Evolutionary conservation across 1,139 yeast species (phyloP), one percentile per base, ranked within the genome.

Genomic region (Magnusiomyces tetraspermus): DNA sequence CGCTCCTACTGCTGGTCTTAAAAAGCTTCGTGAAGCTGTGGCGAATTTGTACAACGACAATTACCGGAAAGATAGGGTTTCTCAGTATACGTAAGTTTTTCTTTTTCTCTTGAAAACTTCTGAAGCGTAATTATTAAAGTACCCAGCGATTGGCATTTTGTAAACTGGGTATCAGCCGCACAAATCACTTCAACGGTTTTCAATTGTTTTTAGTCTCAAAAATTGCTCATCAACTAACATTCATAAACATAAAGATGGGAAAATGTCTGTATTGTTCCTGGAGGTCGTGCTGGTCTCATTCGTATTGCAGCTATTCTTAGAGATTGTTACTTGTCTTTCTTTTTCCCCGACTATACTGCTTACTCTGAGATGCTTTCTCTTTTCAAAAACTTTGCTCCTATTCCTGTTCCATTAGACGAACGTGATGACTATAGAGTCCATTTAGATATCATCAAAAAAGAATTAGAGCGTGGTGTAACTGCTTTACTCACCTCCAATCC

Each of bases 301-400:
- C 74, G 86, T 65, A 80, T 80, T 59, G 86, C 86, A 26, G 79
- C 85, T 11, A 79, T 81, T 57, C 74, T 81, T 54, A 72, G 78
- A 54, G 85, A 81, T 64, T 72, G 85, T 61, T 80, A 80, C 63
- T 67, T 81, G 54, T 77, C 83, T 21, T 81, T 80, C 65, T 81
- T 81, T 65, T 71, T 80, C 60, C 86, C 86, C 3, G 86, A 81
- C 64, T 80, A 81, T 62, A 80, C 86, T 26, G 86, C 86, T 2
- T 80, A 80, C 61, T 83, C 86, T 17, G 86, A 80, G 65, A 80
- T 80, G 85, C 71, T 80, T 61, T 78, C 84, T 15, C 71, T 80
- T 52, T 80, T 80, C 70, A 80, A 80, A 69, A 80, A 80, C 58
- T 80, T 80, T 63, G 77, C 83, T 1, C 85, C 85, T 6, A 79